Conservation (phyloP, 768 basidiomycete species). For the Amanita pseudoporphyria region DNA sequence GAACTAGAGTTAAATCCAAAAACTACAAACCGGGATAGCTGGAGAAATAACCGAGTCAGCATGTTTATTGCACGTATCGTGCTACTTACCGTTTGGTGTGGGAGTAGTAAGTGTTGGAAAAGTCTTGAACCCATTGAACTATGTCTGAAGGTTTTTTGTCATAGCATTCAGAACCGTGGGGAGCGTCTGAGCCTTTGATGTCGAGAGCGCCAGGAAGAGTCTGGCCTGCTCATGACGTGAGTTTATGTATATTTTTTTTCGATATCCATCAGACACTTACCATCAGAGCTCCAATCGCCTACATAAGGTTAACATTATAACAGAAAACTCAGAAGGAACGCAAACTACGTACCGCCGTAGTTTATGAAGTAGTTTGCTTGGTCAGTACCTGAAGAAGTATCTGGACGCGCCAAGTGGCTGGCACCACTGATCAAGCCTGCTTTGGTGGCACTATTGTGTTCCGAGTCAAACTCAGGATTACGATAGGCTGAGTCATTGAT, state of each 20-base stretch:
- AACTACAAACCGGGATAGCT: conserved; percentile 33
- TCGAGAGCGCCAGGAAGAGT: conserved; percentile 60
- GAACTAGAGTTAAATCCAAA: not conserved
- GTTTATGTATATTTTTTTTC: not conserved
- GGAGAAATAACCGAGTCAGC: conserved; percentile 9
- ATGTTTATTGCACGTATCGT: not conserved
- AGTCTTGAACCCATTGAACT: conserved; percentile 56
- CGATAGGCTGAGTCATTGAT: conserved; percentile 22
- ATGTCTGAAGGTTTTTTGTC: conserved; percentile 41
- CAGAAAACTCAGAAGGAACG: not conserved
- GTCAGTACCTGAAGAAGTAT: conserved; percentile 39
- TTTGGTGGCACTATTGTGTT: conserved; percentile 49
- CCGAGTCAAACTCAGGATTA: conserved; percentile 32
- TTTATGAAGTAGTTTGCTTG: conserved; percentile 54
- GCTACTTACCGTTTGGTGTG: conserved; percentile 33
- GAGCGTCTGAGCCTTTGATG: conserved; percentile 52
- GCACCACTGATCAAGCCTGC: conserved; percentile 47
- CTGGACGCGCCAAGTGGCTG: conserved; percentile 55
- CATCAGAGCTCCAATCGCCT: conserved; percentile 48
- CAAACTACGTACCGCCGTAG: conserved; percentile 33
- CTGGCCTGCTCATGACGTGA: not conserved
- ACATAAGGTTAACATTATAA: not conserved
- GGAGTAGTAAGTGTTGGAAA: conserved; percentile 49
- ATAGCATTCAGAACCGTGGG: conserved; percentile 43
- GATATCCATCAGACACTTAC: conserved; percentile 12